Conservation (phyloP, 192 early-diverging fungal genomes). For the Coemansia sp. region DNA sequence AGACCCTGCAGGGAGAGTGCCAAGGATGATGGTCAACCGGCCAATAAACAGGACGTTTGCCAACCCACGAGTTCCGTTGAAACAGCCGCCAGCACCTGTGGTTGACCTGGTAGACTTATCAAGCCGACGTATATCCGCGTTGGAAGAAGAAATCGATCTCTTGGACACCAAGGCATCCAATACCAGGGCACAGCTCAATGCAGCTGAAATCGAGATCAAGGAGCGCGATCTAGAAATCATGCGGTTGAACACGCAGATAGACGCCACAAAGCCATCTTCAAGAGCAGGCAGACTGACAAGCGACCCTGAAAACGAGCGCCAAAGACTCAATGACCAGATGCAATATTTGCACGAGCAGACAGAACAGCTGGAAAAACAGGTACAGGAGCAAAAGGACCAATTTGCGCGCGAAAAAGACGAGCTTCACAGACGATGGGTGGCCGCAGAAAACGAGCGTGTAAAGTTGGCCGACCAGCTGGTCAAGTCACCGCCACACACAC, state of each 20-base stretch:
- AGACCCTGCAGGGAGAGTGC: constrained; percentile 33
- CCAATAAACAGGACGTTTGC: constrained; percentile 4
- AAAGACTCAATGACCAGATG: constrained; percentile 44
- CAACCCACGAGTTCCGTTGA: background rate
- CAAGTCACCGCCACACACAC: background rate
- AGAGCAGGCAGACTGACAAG: background rate
- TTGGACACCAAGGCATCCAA: constrained; percentile 31
- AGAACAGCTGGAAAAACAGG: constrained; percentile 34
- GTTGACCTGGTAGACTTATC: constrained; percentile 47
- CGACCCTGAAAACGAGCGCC: constrained; percentile 3
- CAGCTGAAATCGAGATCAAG: constrained; percentile 35
- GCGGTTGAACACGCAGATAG: constrained; percentile 33
- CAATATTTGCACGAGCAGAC: constrained; percentile 48
- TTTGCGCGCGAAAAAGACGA: constrained; percentile 40
- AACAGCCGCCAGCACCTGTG: constrained; percentile 19
- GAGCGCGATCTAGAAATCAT: constrained; percentile 46
- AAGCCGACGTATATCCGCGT: constrained; percentile 32
- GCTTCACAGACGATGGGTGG: constrained; percentile 35
- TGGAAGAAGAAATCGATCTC: constrained; percentile 42
- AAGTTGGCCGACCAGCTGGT: constrained; percentile 12
- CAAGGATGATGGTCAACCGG: constrained; percentile 18
- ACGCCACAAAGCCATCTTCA: constrained; percentile 1
- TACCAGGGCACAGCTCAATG: constrained; percentile 15
- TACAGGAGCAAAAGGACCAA: constrained; percentile 30
- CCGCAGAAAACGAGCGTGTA: constrained; percentile 49